These are phyloP conservation scores for Brassica rapa DNA, from an alignment of 345 rosid genomes.

Conservation along the genomic window DNA sequence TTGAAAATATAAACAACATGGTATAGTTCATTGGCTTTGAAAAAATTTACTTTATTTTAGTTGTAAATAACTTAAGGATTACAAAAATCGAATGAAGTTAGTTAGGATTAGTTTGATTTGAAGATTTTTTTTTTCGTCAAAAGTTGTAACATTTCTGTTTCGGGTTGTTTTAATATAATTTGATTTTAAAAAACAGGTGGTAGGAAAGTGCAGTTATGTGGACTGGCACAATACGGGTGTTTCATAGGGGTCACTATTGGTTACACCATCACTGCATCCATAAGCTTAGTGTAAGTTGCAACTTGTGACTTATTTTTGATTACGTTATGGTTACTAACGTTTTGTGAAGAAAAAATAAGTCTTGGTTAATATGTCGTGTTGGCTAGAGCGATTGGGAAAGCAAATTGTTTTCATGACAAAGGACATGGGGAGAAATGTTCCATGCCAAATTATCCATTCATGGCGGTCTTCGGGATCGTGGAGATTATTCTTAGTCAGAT, in stretches of 20 bases:
- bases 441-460: conserved; percentile 55
- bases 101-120: neutral
- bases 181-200: conserved; percentile 48
- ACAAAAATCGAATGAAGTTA: neutral
- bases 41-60: neutral
- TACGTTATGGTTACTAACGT: neutral
- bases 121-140: too few species aligned
- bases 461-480: conserved; percentile 61
- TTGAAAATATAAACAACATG: neutral
- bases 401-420: conserved; percentile 68
- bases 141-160: neutral
- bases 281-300: conserved; percentile 83
- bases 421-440: conserved; percentile 60
- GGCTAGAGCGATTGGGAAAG: conserved; percentile 68
- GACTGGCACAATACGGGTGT: conserved; percentile 73
- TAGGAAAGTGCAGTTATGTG: conserved; percentile 60
- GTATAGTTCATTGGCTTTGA: neutral
- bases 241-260: conserved; percentile 68
- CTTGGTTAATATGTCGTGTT: conserved; percentile 10
- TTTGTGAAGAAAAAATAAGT: neutral
- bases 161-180: neutral
- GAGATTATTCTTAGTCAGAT: conserved; percentile 79
- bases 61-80: neutral
- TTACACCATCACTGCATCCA: conserved; percentile 88
- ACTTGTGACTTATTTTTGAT: neutral